Conservation (phyloP, 495 filamentous ascomycete genomes). For the Penicillium desertorum region DNA sequence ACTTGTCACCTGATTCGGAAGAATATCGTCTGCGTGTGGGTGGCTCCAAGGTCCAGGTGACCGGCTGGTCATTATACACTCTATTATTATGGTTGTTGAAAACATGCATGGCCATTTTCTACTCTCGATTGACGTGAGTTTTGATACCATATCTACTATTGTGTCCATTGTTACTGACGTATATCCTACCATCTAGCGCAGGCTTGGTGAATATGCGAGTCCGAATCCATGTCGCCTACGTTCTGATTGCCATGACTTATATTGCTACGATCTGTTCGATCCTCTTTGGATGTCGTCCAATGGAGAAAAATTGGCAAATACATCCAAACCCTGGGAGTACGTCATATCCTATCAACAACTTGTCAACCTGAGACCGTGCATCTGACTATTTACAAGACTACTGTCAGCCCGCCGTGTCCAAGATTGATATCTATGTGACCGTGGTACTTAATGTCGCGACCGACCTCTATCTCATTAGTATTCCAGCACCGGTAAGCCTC, state of each 20-base stretch:
- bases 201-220: constrained; percentile 49
- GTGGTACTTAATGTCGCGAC: constrained; percentile 54
- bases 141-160: neutral
- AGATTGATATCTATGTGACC: constrained; percentile 47
- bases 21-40: constrained; percentile 52
- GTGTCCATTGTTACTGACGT: constrained; percentile 10
- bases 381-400: constrained; percentile 26
- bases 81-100: constrained; percentile 60
- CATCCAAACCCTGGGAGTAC: constrained; percentile 56
- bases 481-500: constrained; percentile 50
- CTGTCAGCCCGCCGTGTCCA: constrained; percentile 50
- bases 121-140: constrained; percentile 58
- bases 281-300: constrained; percentile 53
- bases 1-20: constrained; percentile 41
- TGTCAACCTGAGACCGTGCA: neutral
- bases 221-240: constrained; percentile 55
- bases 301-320: constrained; percentile 59
- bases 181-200: constrained; percentile 26
- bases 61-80: constrained; percentile 58
- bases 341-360: constrained; percentile 36
- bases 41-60: constrained; percentile 57
- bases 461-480: constrained; percentile 56
- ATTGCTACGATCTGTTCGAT: constrained; percentile 54
- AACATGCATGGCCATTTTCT: constrained; percentile 58
- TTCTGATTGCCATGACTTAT: constrained; percentile 52